Base-by-base conservation (phyloP, 148 eudicot genomes). In the Limonium bicolor region DNA sequence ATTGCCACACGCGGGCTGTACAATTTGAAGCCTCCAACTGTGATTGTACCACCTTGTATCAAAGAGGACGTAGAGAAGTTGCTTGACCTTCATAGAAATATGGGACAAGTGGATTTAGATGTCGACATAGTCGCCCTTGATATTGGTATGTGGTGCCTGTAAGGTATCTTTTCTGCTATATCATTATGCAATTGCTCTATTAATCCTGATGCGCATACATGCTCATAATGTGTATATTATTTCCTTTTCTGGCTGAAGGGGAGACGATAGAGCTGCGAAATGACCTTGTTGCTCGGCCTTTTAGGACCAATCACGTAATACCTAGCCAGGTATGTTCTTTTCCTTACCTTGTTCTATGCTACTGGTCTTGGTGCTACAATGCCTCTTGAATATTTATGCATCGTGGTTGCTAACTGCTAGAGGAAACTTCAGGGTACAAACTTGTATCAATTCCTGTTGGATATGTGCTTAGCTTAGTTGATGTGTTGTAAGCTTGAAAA, bases 221-320 rank as follows among this genome's bases (percentile, higher is more conserved):
- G n/a, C n/a, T n/a, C n/a, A n/a, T n/a, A n/a, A n/a, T n/a, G n/a
- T n/a, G n/a, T n/a, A n/a, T n/a, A n/a, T n/a, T n/a, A n/a, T 22
- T 28, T 41, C 18, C 27, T 57, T 57, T 25, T 51, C 35, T 42
- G 20, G 18, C 35, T 47, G 55, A 62, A 88, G 97, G 97, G 23
- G 97, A 88, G 65, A 88, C 97, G 22, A 77, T 65, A 54, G 94
- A 83, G 64, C 36, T 88, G 68, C 76, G 94, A 54, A 81, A 75
- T 48, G 71, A 88, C 66, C 80, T 88, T 70, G 92, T 88, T 31
- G 97, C 78, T 40, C 70, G 97, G 41, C 95, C 97, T 55, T 83
- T 88, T 73, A 68, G 53, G 73, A 88, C 97, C 50, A 72, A 73
- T 65, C 97, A 83, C 64, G 94, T 75, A 16, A 80, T 88, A 52